These are phyloP conservation scores for Exserohilum rostratum DNA, from an alignment of 2,329 filamentous ascomycete genomes.

Conservation along the genomic window DNA sequence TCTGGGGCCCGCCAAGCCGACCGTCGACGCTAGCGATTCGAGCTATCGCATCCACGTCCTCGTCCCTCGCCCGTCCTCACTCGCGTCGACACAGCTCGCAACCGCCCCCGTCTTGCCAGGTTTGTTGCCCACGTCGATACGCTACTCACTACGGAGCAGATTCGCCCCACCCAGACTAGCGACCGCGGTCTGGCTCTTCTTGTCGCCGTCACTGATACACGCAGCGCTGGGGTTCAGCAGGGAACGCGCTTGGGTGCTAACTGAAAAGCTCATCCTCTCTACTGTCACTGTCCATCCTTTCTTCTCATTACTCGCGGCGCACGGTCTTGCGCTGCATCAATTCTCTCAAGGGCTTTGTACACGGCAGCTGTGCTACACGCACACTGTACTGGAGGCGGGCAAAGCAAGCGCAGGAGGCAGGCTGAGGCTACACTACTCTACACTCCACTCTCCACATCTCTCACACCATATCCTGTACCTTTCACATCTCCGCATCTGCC, in stretches of 20 bases:
- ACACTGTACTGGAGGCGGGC: constrained; percentile 35
- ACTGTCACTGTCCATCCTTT: constrained; percentile 23
- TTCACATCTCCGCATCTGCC: constrained; percentile 47
- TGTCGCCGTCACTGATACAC: constrained; percentile 4
- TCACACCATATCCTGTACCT: constrained; percentile 43
- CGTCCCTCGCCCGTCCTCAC: constrained; percentile 19
- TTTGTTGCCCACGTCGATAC: constrained; percentile 15
- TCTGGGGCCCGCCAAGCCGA: constrained; percentile 24
- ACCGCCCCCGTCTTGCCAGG: constrained; percentile 18
- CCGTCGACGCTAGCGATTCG: constrained; percentile 4
- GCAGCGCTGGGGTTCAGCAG: constrained; percentile 15
- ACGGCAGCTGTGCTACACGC: constrained; percentile 27
- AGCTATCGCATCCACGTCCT: constrained; percentile 20
- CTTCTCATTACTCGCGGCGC: constrained; percentile 33
- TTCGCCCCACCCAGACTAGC: background rate
- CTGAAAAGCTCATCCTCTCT: constrained; percentile 11
- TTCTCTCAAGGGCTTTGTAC: constrained; percentile 36
- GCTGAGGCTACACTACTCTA: constrained; percentile 32
- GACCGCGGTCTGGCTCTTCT: background rate
- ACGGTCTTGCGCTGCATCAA: constrained; percentile 26
- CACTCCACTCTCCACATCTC: constrained; percentile 34
- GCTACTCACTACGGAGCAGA: constrained; percentile 12
- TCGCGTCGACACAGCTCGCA: constrained; percentile 22
- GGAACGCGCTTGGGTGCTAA: constrained; percentile 25
- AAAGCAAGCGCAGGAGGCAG: constrained; percentile 33